phyloP scores from a whole-genome alignment of 108 stramenopile species.

The Ochromonas danica region DNA sequence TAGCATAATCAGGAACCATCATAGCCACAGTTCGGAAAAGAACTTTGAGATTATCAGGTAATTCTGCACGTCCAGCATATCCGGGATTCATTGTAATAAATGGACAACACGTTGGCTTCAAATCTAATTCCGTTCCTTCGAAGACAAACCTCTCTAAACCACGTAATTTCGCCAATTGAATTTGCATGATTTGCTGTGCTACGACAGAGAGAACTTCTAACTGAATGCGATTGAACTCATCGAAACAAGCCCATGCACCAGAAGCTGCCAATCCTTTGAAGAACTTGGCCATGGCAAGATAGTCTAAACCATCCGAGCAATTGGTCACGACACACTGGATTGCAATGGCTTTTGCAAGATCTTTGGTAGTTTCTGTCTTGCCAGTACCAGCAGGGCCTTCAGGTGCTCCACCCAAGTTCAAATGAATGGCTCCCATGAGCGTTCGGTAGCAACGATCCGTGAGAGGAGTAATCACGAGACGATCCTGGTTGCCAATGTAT shows the following conservation, averaged over 20 bases:
- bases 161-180: slow-evolving; percentile 59
- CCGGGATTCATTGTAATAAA: slow-evolving; percentile 76
- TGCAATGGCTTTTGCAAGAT: slow-evolving; percentile 35
- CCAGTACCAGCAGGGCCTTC: slow-evolving; percentile 68
- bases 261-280: slow-evolving; percentile 66
- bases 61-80: slow-evolving; percentile 65
- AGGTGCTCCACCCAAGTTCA: slow-evolving; percentile 65
- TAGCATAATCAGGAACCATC: slow-evolving; percentile 72
- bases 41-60: slow-evolving; percentile 62
- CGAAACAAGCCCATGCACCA: slow-evolving; percentile 68
- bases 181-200: slow-evolving; percentile 64
- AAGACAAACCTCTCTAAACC: slow-evolving; percentile 57
- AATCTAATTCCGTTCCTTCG: slow-evolving; percentile 62
- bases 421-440: slow-evolving; percentile 66
- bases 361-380: slow-evolving; percentile 67
- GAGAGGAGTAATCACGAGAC: slow-evolving; percentile 68
- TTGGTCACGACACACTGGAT: slow-evolving; percentile 68
- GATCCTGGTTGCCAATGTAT: slow-evolving; percentile 66
- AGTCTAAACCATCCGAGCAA: slow-evolving; percentile 69
- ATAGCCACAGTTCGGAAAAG: slow-evolving; percentile 69
- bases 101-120: slow-evolving; percentile 58
- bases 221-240: slow-evolving; percentile 68
- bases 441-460: slow-evolving; percentile 71
- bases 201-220: slow-evolving; percentile 61
- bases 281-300: slow-evolving; percentile 68